phyloP scores from a whole-genome alignment of 2,329 filamentous ascomycete genomes.

The Aspergillus pseudotamarii region DNA sequence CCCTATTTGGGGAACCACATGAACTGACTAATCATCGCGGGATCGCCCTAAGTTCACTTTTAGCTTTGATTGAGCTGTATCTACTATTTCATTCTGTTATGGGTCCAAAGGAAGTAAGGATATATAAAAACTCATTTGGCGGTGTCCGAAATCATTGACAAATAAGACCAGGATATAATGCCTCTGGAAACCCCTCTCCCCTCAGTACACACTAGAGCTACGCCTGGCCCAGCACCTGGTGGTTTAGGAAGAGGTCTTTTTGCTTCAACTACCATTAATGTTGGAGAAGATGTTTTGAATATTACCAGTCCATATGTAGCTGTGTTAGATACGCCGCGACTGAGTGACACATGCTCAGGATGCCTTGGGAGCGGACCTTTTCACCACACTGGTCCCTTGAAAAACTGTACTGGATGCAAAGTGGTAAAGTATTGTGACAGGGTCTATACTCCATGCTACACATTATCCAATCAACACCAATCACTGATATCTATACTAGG shows the following conservation, averaged over 20 bases:
- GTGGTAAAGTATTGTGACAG: slow-evolving; percentile 63
- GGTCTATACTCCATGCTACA: slow-evolving; percentile 36
- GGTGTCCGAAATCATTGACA: neutral
- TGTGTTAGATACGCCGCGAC: slow-evolving; percentile 55
- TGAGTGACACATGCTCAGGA: slow-evolving; percentile 59
- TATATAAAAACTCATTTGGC: neutral
- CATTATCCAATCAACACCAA: neutral
- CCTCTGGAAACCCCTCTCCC: neutral
- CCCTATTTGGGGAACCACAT: neutral
- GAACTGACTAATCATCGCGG: slow-evolving; percentile 1
- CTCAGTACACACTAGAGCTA: slow-evolving; percentile 24
- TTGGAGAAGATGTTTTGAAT: slow-evolving; percentile 53
- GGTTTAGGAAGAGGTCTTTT: slow-evolving; percentile 59
- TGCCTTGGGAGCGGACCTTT: slow-evolving; percentile 52
- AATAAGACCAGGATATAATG: neutral
- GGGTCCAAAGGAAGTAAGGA: neutral
- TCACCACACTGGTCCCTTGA: slow-evolving; percentile 39
- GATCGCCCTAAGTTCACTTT: neutral
- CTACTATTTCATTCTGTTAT: neutral
- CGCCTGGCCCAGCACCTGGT: slow-evolving; percentile 26
- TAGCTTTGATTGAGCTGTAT: neutral
- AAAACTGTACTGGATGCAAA: slow-evolving; percentile 60
- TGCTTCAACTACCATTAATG: slow-evolving; percentile 49
- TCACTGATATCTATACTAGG: slow-evolving; percentile 39
- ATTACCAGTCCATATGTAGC: slow-evolving; percentile 57